Percentiles rank a stretch among this genome's conserved stretches.
phyloP scores from a whole-genome alignment of 192 early-diverging fungal genomes.

The Podila verticillata region DNA sequence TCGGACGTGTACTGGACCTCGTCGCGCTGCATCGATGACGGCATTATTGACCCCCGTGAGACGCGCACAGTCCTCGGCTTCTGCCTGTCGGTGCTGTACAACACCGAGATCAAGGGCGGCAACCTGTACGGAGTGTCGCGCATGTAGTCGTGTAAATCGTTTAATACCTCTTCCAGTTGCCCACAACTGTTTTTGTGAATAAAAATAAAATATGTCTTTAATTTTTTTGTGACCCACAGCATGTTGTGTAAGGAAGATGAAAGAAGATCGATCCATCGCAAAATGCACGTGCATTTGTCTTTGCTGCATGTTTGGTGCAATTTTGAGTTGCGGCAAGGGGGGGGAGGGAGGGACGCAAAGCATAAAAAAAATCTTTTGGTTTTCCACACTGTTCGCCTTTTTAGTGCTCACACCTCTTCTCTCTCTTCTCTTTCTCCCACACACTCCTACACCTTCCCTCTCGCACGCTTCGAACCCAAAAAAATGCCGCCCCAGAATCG shows the following conservation, averaged over 20 bases:
- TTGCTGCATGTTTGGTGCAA: too few relatives aligned
- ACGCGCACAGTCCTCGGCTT: slow-evolving; percentile 68
- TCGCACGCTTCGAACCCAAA: not conserved
- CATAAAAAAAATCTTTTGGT: too few relatives aligned
- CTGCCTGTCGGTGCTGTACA: slow-evolving; percentile 66
- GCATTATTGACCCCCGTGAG: slow-evolving; percentile 70
- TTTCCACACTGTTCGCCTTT: too few relatives aligned
- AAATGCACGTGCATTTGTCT: too few relatives aligned
- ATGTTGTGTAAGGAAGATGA: too few relatives aligned
- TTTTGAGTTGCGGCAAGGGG: too few relatives aligned
- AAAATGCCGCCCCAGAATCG: too few relatives aligned
- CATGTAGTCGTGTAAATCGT: slow-evolving; percentile 52
- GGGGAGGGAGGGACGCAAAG: too few relatives aligned
- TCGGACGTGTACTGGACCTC: slow-evolving; percentile 72
- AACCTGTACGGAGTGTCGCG: slow-evolving; percentile 70
- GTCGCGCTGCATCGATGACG: slow-evolving; percentile 68
- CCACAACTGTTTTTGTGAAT: not conserved
- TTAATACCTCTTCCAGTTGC: not conserved
- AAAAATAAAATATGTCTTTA: too few relatives aligned
- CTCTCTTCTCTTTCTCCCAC: not conserved
- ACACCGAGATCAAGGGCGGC: slow-evolving; percentile 64
- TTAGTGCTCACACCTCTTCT: not conserved
- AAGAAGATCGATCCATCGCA: too few relatives aligned
- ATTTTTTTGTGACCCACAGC: too few relatives aligned
- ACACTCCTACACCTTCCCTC: not conserved